Conservation (phyloP, 305 asterid species). For the Fraxinus paxiana region DNA sequence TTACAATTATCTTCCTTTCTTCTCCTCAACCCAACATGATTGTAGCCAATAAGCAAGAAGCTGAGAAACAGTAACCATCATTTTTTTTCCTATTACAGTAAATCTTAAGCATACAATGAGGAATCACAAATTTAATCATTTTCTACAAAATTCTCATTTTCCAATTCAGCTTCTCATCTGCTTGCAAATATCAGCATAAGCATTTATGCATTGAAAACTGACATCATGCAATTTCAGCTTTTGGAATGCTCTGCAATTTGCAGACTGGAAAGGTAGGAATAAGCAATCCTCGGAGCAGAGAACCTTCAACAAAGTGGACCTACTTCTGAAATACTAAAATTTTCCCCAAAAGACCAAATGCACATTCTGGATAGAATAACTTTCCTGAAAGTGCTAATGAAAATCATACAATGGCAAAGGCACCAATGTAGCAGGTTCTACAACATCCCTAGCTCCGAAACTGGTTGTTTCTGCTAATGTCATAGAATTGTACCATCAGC, state of each 20-base stretch:
- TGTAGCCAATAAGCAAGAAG: not conserved
- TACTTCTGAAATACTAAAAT: not conserved
- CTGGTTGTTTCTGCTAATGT: not conserved
- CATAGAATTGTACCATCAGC: not conserved
- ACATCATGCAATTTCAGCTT: slow-evolving; percentile 1
- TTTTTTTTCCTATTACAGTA: not conserved
- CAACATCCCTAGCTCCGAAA: not conserved
- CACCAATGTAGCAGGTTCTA: not conserved
- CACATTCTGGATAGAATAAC: not conserved
- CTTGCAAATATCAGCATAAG: not conserved
- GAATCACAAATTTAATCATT: not conserved
- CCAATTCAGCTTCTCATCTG: not conserved
- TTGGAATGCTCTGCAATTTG: not conserved
- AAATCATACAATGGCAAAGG: not conserved
- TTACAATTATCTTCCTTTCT: not conserved
- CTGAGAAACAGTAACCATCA: not conserved
- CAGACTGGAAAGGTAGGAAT: not conserved
- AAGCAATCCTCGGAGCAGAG: not conserved
- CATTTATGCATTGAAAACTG: not conserved
- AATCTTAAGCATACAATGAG: not conserved
- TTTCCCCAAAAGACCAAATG: not conserved
- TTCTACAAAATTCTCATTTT: not conserved
- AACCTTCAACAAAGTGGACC: not conserved
- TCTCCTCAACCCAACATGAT: not conserved
- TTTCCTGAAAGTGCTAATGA: not conserved